Evolutionary conservation across 2,329 filamentous ascomycete genomes (phyloP), one percentile per base, ranked within the genome.

Genomic region (Bipolaris gigantea): DNA sequence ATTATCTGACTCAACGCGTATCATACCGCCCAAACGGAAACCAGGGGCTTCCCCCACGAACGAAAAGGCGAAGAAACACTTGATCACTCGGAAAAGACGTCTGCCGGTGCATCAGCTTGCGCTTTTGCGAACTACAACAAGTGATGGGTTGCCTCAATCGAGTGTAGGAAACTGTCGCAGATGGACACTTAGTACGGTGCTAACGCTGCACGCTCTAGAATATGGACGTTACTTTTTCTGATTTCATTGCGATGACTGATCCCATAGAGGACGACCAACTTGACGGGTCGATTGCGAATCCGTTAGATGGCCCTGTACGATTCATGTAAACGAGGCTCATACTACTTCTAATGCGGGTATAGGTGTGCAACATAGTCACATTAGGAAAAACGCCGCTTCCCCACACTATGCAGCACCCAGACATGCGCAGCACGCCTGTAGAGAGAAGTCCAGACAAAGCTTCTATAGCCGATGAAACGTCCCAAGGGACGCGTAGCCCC

Each of bases 191-290:
- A 25, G 19, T 32, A 6, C 23, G 25, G n/a, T 50, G 36, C 62
- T 66, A 49, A 64, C 21, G 5, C 23, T 27, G 39, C 15, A 11
- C 46, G 33, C 48, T 35, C 15, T 47, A 73, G 70, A 57, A 62
- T 30, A 44, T 44, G 18, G 33, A 57, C 2, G 15, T 33, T 46
- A 25, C 41, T 16, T 51, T 56, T 32, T 41, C 48, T 8, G 21
- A n/a, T 15, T 43, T 48, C 21, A 60, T 61, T 19, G 50, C 48
- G 23, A 51, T 57, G 2, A 33, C 36, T 19, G 70, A 72, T 47
- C 62, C 70, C 3, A 70, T 71, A 43, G 57, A 70, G 36, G 65
- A 72, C n/a, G 65, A 41, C 25, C 63, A 70, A 10, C 30, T 35
- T 4, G 8, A 8, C 5, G 34, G 10, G 6, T 38, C 25, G 19